Evolutionary conservation across 2,329 filamentous ascomycete species (phyloP).

Genomic region (Chaetomiaceae sp.): DNA sequence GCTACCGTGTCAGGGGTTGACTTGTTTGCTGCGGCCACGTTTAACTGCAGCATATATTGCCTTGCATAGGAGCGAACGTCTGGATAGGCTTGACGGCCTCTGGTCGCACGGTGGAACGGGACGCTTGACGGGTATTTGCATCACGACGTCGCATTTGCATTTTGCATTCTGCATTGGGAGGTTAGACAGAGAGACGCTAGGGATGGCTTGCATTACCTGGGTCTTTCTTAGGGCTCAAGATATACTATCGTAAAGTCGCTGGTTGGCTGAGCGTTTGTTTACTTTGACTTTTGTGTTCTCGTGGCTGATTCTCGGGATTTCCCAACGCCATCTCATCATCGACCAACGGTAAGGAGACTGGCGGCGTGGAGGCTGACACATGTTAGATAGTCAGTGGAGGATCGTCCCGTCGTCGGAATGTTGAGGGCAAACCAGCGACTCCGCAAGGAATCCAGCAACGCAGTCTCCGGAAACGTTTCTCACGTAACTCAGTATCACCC

Average conservation of each 20-base stretch:
- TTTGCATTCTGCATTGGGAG: constrained; percentile 8
- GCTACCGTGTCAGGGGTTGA: constrained; percentile 8
- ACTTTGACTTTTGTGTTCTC: constrained; percentile 7
- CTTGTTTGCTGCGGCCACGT: constrained; percentile 20
- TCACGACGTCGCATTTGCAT: constrained; percentile 14
- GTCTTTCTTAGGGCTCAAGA: constrained; percentile 1
- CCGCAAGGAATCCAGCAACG: not conserved
- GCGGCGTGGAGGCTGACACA: not conserved
- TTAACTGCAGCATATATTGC: constrained; percentile 23
- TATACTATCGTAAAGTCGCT: not conserved
- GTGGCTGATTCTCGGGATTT: not conserved
- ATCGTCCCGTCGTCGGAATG: not conserved
- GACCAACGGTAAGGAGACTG: not conserved
- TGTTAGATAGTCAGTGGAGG: not conserved
- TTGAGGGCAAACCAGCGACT: not conserved
- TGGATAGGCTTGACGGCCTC: constrained; percentile 13
- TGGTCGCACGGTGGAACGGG: constrained; percentile 12
- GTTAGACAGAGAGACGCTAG: constrained; percentile 12
- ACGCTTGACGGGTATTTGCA: constrained; percentile 12
- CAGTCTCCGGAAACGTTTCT: not conserved
- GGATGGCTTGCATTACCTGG: constrained; percentile 12
- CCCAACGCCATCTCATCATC: not conserved
- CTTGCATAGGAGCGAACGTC: constrained; percentile 15
- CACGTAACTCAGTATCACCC: not conserved
- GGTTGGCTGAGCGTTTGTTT: constrained; percentile 10